Conservation (phyloP, 106 monocot species). For the Dioscorea dumetorum region DNA sequence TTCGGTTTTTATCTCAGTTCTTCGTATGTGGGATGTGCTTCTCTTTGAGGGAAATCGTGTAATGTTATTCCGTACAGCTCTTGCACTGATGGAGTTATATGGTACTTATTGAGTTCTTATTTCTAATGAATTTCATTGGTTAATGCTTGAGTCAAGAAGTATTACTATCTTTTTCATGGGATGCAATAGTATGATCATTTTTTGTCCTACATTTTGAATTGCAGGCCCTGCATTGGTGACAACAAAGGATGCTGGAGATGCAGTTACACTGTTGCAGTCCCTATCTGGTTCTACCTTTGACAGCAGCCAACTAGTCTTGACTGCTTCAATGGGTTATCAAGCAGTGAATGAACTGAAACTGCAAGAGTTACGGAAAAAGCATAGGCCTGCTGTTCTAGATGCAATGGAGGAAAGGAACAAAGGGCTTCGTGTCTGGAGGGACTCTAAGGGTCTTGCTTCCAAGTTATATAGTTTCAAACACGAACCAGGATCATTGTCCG, state of each 20-base stretch:
- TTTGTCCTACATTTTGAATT: conserved; percentile 4
- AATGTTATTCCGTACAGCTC: conserved; percentile 80
- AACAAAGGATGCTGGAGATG: conserved; percentile 97
- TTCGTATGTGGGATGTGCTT: conserved; percentile 92
- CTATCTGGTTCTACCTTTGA: conserved; percentile 96
- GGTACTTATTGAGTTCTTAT: conserved; percentile 51
- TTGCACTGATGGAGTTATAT: conserved; percentile 93
- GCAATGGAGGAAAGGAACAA: conserved; percentile 78
- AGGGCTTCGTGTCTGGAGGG: conserved; percentile 56
- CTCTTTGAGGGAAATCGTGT: conserved; percentile 95
- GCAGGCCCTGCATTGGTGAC: conserved; percentile 85
- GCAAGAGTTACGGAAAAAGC: conserved; percentile 60
- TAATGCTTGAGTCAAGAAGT: too few species aligned
- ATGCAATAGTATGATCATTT: neutral
- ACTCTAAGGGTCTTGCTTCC: conserved; percentile 68
- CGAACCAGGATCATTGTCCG: conserved; percentile 45
- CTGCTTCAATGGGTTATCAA: conserved; percentile 94
- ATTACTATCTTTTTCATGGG: too few species aligned
- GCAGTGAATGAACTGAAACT: conserved; percentile 59
- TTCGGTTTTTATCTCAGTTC: conserved; percentile 43
- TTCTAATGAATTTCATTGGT: neutral
- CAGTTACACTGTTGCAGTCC: conserved; percentile 83
- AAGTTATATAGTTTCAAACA: conserved; percentile 92
- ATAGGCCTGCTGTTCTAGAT: conserved; percentile 55
- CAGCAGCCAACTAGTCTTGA: conserved; percentile 90